Base-by-base conservation (phyloP, 2,329 filamentous ascomycete genomes). In the Rhynchosporium secalis region DNA sequence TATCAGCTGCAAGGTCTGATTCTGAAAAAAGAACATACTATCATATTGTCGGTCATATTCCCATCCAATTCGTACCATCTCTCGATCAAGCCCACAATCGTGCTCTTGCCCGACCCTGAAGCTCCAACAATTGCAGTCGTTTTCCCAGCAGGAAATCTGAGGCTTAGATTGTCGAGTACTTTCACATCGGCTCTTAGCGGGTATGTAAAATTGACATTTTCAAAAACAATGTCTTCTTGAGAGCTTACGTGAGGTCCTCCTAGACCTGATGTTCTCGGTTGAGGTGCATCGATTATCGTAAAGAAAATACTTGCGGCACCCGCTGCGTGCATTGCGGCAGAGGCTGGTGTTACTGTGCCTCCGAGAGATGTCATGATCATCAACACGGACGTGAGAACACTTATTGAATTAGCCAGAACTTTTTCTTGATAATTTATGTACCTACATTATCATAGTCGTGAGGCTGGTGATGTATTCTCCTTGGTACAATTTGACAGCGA, bases 21-120 rank as follows among this genome's bases (percentile, higher is more conserved):
- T 29, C 28, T 29, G 26, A 13, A 33, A 31, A 28, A 15, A 26
- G 4, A 2, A 61, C 65, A 65, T 61, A 71, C 70, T 26, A 71
- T 40, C 3, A 65, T 61, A 26, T 71, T 70, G 56, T 70, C 68
- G 26, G 64, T 65, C 63, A 64, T 58, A 60, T 63, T 57, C 33
- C 62, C 78, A 43, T 81, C 77, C 0, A 88, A 77, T 1, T 85
- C 83, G 71, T 92, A 92, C 87, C 88, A 92, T 38, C 88, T 79
- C 71, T 92, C 86, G 2, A 92, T 77, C 2, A 92, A 76, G 0
- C 86, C 87, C 0, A 91, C 84, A 28, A 92, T 85, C 0, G 89
- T 92, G 56, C 86, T 90, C 73, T 93, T 93, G 0, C 90, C 89
- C 5, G 83, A 86, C 0, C 89, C 89, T 1, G 86, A 90, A 0